Evolutionary conservation across 192 early-diverging fungal species (phyloP).

Genomic region (Rhizophagus sp.): DNA sequence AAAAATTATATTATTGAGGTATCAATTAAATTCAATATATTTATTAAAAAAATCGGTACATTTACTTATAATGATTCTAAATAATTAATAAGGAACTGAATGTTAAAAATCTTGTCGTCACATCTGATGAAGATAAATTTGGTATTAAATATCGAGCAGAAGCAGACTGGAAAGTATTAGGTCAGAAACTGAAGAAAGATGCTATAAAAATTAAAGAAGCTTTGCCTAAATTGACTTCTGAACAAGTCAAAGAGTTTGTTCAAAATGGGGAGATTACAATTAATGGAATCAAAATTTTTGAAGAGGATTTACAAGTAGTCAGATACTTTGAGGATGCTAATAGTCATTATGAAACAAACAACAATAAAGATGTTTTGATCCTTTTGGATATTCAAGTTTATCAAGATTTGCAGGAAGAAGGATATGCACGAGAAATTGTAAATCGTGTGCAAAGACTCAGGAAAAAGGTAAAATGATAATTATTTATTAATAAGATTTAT

Average conservation of each 20-base stretch:
- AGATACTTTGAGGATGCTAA: constrained; percentile 80
- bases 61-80: too few relatives aligned
- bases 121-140: constrained; percentile 87
- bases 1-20: constrained; percentile 82
- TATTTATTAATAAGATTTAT: background rate
- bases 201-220: constrained; percentile 84
- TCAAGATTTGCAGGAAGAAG: constrained; percentile 83
- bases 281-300: constrained; percentile 75
- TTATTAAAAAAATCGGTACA: too few relatives aligned
- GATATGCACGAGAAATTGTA: constrained; percentile 90
- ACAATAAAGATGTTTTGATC: constrained; percentile 81
- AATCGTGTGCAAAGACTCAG: constrained; percentile 95
- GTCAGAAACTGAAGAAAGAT: constrained; percentile 89
- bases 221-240: constrained; percentile 69
- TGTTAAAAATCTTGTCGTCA: constrained; percentile 82
- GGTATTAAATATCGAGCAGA: constrained; percentile 91
- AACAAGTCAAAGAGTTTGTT: constrained; percentile 83
- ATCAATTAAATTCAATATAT: background rate
- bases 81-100: constrained; percentile 71
- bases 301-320: constrained; percentile 83
- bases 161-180: constrained; percentile 89
- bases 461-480: constrained; percentile 70
- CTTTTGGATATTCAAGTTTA: constrained; percentile 86
- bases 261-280: constrained; percentile 65
- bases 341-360: constrained; percentile 73